Evolutionary conservation across 176 grass and related monocot species (phyloP).

Genomic region (Areca catechu): DNA sequence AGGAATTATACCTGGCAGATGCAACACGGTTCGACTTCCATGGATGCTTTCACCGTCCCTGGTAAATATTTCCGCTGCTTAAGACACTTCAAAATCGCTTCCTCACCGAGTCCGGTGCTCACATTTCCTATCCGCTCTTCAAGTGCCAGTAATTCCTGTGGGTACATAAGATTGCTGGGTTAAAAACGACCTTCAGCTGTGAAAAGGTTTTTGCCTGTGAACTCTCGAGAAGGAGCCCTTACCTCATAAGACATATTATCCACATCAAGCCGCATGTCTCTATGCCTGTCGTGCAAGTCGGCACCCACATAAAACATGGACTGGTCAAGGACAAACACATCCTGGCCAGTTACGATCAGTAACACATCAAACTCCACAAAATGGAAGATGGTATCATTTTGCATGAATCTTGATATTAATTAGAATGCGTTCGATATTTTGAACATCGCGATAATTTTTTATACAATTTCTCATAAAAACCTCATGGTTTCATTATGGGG

Average conservation of each 20-base stretch:
- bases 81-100: constrained; percentile 31
- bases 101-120: constrained; percentile 49
- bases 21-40: constrained; percentile 52
- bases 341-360: no score
- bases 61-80: constrained; percentile 50
- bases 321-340: constrained; percentile 26
- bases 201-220: neutral
- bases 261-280: constrained; percentile 63
- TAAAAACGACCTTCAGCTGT: neutral
- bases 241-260: constrained; percentile 92
- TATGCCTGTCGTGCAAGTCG: constrained; percentile 55
- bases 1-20: constrained; percentile 58
- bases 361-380: no score
- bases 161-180: constrained; percentile 16
- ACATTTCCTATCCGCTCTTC: constrained; percentile 80
- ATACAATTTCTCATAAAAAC: no score
- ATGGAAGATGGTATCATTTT: no score
- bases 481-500: no score
- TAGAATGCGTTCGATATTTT: no score
- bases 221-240: neutral
- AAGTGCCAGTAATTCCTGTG: constrained; percentile 56
- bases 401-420: no score
- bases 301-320: constrained; percentile 35
- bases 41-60: constrained; percentile 30
- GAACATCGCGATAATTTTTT: no score